Evolutionary conservation across 352 stramenopile genomes (phyloP), one percentile per base, ranked within the genome.

Genomic region (Pythium sukuiense): DNA sequence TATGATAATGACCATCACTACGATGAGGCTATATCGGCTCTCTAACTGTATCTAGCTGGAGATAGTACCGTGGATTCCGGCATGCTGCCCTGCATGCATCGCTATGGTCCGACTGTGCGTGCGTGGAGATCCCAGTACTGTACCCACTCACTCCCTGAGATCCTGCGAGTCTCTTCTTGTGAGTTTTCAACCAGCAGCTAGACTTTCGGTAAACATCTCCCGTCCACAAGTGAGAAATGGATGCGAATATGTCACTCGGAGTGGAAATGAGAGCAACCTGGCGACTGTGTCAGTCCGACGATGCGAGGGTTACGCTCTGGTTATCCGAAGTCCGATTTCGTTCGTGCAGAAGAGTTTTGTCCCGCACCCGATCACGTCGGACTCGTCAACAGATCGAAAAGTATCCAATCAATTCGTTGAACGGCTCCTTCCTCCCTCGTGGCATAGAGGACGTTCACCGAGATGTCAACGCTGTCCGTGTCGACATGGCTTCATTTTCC

Each of bases 401-500:
- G 45, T 30, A 52, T 29, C 45, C 18, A 52, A 52, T 52, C 45
- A 29, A 11, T 52, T 29, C 6, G n/a, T 52, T 52, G 45, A 52
- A 52, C 18, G 45, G 45, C 45, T 52, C 20, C n/a, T 29, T 29
- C 7, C n/a, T 29, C 45, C 20, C 20, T 24, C 20, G 20, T 29
- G 16, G 9, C 18, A 48, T 18, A 11, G 37, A 45, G 12, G 8
- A 52, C 45, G 45, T 52, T n/a, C 45, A 52, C 45, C 45, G 45
- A 52, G 45, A 52, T 52, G n/a, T 18, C 45, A 29, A 52, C 45
- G n/a, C n/a, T 52, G 45, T 4, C 6, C 45, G 29, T 6, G n/a
- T 8, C 45, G 24, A 48, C 33, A 66, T 66, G 60, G 60, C 60
- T 66, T 66, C 60, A 66, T 49, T 60, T 39, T 20, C 27, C 20